phyloP scores from a whole-genome alignment of 768 basidiomycete species.

The Lactarius tabidus region DNA sequence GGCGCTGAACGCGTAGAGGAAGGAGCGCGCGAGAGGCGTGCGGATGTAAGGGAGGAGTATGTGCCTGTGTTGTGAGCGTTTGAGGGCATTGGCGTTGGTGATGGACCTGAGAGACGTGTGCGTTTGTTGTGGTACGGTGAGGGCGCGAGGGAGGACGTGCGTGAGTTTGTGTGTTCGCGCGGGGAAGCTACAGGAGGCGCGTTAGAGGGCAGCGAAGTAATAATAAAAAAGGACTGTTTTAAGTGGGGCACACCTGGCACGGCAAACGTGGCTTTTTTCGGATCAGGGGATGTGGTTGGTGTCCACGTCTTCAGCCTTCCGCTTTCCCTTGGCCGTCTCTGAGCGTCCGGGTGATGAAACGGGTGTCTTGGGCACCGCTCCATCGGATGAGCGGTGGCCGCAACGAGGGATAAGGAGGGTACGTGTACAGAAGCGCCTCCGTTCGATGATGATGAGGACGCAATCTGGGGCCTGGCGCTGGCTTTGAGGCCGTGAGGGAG shows the following conservation, averaged over 20 bases:
- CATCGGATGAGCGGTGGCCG: constrained; percentile 32
- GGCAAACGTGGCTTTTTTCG: constrained; percentile 58
- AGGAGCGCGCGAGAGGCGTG: constrained; percentile 28
- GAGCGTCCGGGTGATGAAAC: constrained; percentile 25
- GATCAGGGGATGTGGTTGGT: constrained; percentile 68
- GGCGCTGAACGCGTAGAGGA: constrained; percentile 32
- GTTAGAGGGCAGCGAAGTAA: constrained; percentile 66
- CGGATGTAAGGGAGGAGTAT: constrained; percentile 35
- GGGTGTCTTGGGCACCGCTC: constrained; percentile 25
- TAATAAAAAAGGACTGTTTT: neutral
- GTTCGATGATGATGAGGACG: constrained; percentile 20
- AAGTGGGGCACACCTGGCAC: constrained; percentile 45
- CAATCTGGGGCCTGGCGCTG: constrained; percentile 20
- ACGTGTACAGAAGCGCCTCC: neutral
- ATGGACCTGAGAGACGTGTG: constrained; percentile 47
- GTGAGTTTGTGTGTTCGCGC: constrained; percentile 32
- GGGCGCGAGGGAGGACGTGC: constrained; percentile 52
- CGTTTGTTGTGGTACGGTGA: constrained; percentile 74
- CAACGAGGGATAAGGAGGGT: constrained; percentile 23
- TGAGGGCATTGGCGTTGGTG: constrained; percentile 36
- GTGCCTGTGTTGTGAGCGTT: constrained; percentile 46
- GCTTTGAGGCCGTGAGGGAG: constrained; percentile 24
- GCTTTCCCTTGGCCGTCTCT: constrained; percentile 51
- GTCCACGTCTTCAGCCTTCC: constrained; percentile 75
- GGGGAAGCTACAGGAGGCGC: constrained; percentile 28